Evolutionary conservation across 495 filamentous ascomycete species (phyloP).

Genomic region (Sporormia fimetaria): DNA sequence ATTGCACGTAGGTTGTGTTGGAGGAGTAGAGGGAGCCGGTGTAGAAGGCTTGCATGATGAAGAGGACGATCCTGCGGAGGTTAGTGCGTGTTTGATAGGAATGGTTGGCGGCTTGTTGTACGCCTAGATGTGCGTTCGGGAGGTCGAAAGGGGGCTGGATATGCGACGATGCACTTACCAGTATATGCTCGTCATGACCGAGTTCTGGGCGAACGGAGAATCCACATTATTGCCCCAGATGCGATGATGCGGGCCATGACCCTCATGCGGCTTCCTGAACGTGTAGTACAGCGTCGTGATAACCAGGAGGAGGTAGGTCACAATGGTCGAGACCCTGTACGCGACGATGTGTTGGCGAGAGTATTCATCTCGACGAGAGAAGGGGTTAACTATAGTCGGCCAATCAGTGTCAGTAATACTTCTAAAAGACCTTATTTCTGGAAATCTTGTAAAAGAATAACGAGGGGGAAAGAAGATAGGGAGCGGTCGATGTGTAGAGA

Average conservation of each 20-base stretch:
- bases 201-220: slow-evolving; percentile 67
- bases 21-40: slow-evolving; percentile 62
- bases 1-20: slow-evolving; percentile 45
- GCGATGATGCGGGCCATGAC: slow-evolving; percentile 35
- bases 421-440: neutral
- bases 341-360: slow-evolving; percentile 29
- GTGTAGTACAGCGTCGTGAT: slow-evolving; percentile 60
- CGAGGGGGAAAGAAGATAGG: too few relatives aligned
- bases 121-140: neutral
- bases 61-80: slow-evolving; percentile 53
- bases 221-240: slow-evolving; percentile 61
- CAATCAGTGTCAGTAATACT: neutral
- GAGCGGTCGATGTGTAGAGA: too few relatives aligned
- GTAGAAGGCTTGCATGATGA: slow-evolving; percentile 64
- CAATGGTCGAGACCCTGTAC: slow-evolving; percentile 56
- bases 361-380: slow-evolving; percentile 22
- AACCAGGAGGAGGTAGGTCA: slow-evolving; percentile 62
- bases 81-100: too few relatives aligned
- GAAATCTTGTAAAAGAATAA: too few relatives aligned
- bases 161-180: slow-evolving; percentile 44
- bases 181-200: slow-evolving; percentile 60
- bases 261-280: slow-evolving; percentile 48
- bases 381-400: slow-evolving; percentile 28
- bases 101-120: neutral
- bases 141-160: neutral